Percentiles rank a stretch among this genome's conserved stretches.
phyloP scores from a whole-genome alignment of 1,139 yeast species.

The Taphrina sp. region DNA sequence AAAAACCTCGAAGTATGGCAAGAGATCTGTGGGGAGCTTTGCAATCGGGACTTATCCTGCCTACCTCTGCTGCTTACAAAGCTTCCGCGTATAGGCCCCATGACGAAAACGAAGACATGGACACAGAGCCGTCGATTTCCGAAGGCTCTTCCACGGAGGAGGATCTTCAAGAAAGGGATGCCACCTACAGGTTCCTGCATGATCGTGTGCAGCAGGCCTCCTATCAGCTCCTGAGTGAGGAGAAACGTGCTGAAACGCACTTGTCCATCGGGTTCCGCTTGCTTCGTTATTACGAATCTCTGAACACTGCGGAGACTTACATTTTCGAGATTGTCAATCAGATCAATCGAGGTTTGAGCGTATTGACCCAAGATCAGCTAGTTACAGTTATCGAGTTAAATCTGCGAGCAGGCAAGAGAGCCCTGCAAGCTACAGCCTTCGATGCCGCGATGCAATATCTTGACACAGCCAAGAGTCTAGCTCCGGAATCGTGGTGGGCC shows the following conservation, averaged over 20 bases:
- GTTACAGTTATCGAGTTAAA: slow-evolving; percentile 20
- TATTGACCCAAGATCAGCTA: slow-evolving; percentile 2
- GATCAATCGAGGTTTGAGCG: slow-evolving; percentile 22
- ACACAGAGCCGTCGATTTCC: background rate
- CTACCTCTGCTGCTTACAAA: slow-evolving; percentile 20
- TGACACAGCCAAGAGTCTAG: slow-evolving; percentile 6
- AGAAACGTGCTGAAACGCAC: slow-evolving; percentile 14
- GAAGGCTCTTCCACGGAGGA: background rate
- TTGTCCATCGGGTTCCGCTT: slow-evolving; percentile 25
- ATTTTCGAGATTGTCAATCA: slow-evolving; percentile 29
- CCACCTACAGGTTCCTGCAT: slow-evolving; percentile 25
- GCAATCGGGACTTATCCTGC: slow-evolving; percentile 23
- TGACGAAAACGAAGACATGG: slow-evolving; percentile 7
- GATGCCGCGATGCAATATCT: slow-evolving; percentile 22
- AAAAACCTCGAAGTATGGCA: background rate
- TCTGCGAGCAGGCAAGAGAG: slow-evolving; percentile 24
- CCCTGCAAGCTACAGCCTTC: slow-evolving; percentile 28
- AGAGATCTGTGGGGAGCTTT: slow-evolving; percentile 25
- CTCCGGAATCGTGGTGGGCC: slow-evolving; percentile 18
- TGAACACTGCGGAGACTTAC: background rate
- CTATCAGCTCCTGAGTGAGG: slow-evolving; percentile 16
- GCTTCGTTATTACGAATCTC: background rate
- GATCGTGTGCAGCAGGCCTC: slow-evolving; percentile 33
- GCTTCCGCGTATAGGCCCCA: slow-evolving; percentile 2
- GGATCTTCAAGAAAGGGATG: slow-evolving; percentile 5